A percentile compares a stretch with the other conserved stretches of the same genome.
phyloP scores from a whole-genome alignment of 2,329 filamentous ascomycete genomes.

The Aureobasidium mangrovei region DNA sequence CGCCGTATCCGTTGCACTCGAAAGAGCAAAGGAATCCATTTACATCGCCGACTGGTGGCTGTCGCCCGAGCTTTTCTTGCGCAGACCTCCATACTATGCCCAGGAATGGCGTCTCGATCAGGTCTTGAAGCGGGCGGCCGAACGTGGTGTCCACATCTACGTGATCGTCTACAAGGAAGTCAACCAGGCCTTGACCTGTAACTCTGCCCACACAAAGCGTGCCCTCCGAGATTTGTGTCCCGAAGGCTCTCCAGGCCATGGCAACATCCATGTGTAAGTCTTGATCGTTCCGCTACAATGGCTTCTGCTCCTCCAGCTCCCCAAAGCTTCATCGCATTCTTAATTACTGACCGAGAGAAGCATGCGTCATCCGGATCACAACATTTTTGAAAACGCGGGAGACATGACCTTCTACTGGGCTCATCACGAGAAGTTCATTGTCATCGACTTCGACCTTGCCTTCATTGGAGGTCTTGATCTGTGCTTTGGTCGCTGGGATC shows the following conservation, averaged over 20 bases:
- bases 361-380: conserved; percentile 91
- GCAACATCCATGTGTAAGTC: conserved; percentile 64
- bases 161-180: conserved; percentile 86
- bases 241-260: conserved; percentile 68
- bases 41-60: conserved; percentile 98
- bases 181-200: conserved; percentile 62
- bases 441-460: conserved; percentile 82
- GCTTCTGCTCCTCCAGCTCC: background rate
- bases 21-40: conserved; percentile 82
- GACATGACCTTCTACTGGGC: conserved; percentile 99
- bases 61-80: conserved; percentile 76
- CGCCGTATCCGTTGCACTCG: conserved; percentile 81
- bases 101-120: conserved; percentile 84
- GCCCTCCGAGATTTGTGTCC: conserved; percentile 72
- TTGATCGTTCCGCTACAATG: background rate
- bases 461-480: conserved; percentile 93
- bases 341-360: background rate
- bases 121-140: conserved; percentile 76
- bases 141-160: conserved; percentile 90
- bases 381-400: conserved; percentile 82
- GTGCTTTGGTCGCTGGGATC: conserved; percentile 93
- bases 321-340: background rate
- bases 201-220: conserved; percentile 87
- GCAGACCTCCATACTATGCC: conserved; percentile 71
- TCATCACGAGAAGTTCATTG: conserved; percentile 95